Conservation (phyloP, 371 early-diverging fungal species). For the Mucor racemosus region DNA sequence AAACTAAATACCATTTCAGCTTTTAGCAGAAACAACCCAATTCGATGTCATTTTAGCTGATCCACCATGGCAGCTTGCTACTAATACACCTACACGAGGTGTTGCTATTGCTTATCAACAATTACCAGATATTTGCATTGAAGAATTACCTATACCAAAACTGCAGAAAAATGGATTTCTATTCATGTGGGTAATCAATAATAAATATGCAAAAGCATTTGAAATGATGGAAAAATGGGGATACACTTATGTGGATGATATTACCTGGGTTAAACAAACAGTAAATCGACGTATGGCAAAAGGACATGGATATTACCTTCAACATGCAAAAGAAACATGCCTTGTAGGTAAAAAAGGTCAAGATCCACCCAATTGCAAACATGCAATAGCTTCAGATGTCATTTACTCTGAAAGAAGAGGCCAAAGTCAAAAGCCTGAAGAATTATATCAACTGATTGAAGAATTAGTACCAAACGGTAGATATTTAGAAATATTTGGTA, state of each 20-base stretch:
- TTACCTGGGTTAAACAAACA: slow-evolving; percentile 96
- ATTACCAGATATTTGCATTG: slow-evolving; percentile 90
- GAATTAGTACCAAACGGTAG: slow-evolving; percentile 86
- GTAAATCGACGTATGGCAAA: slow-evolving; percentile 95
- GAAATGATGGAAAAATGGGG: slow-evolving; percentile 94
- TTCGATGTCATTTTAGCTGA: slow-evolving; percentile 94
- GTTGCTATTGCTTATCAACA: slow-evolving; percentile 95
- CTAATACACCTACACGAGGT: slow-evolving; percentile 92
- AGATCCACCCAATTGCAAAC: slow-evolving; percentile 78
- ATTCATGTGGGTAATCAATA: slow-evolving; percentile 97
- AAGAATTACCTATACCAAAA: slow-evolving; percentile 85
- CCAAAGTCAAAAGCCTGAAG: slow-evolving; percentile 94
- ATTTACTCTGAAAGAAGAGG: slow-evolving; percentile 92
- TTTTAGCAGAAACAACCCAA: slow-evolving; percentile 77
- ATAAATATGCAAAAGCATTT: slow-evolving; percentile 92
- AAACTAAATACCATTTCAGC: slow-evolving; percentile 35
- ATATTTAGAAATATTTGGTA: slow-evolving; percentile 93
- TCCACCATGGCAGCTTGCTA: slow-evolving; percentile 97
- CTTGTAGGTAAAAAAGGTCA: slow-evolving; percentile 87
- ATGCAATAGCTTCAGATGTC: slow-evolving; percentile 86
- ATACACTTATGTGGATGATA: slow-evolving; percentile 91
- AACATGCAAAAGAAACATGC: slow-evolving; percentile 96
- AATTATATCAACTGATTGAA: slow-evolving; percentile 91
- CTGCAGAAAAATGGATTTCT: slow-evolving; percentile 88
- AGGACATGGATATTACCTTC: slow-evolving; percentile 94